These are phyloP conservation scores for Diplocarpon mali DNA, from an alignment of 2,329 filamentous ascomycete species.

Conservation along the genomic window DNA sequence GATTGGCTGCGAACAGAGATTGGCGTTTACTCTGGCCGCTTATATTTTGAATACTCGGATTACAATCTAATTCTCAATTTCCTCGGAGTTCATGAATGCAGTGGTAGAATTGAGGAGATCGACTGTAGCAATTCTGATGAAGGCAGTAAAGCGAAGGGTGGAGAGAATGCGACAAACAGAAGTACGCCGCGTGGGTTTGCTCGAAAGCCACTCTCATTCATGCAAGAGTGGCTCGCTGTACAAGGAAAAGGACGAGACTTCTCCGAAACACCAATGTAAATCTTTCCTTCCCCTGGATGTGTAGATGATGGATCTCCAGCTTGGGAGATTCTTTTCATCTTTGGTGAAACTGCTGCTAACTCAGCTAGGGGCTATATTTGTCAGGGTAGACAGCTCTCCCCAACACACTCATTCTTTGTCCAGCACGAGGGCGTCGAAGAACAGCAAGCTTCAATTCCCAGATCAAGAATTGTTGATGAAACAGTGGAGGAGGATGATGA, in stretches of 20 bases:
- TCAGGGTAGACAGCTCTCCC: conserved; percentile 32
- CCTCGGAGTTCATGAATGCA: conserved; percentile 9
- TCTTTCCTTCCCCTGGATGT: too few species aligned
- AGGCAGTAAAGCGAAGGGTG: neutral
- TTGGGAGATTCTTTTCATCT: neutral
- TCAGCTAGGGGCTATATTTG: conserved; percentile 26
- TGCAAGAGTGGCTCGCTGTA: conserved; percentile 46
- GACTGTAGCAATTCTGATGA: neutral
- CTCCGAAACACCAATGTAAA: conserved; percentile 41
- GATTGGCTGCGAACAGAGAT: conserved; percentile 45
- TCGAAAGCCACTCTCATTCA: conserved; percentile 33
- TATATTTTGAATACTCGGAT: conserved; percentile 47
- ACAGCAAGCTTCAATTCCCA: neutral
- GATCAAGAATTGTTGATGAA: neutral
- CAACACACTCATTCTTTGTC: conserved; percentile 42
- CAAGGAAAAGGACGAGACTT: conserved; percentile 46
- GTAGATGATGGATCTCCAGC: too few species aligned
- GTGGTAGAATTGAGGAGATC: conserved; percentile 1
- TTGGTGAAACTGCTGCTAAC: conserved; percentile 18
- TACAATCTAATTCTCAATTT: conserved; percentile 28
- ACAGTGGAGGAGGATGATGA: neutral
- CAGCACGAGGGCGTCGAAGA: neutral
- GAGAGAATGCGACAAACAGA: neutral
- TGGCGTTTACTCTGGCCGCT: conserved; percentile 46
- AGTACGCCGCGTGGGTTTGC: conserved; percentile 18